Evolutionary conservation across 2,329 filamentous ascomycete species (phyloP).

Genomic region (Fusarium sp.): DNA sequence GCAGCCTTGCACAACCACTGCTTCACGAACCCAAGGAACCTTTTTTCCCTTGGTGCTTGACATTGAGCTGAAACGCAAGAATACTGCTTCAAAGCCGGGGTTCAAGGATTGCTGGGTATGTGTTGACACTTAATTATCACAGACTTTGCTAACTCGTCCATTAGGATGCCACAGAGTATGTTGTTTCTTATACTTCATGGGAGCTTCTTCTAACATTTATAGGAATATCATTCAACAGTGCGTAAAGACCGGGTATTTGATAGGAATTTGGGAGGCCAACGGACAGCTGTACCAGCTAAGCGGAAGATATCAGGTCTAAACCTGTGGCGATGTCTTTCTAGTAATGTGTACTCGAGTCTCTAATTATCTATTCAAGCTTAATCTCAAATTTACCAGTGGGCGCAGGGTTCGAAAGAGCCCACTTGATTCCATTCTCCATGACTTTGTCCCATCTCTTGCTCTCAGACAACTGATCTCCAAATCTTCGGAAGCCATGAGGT

Average conservation of each 20-base stretch:
- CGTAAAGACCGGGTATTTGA: no score
- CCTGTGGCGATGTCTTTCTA: no score
- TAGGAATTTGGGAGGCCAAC: no score
- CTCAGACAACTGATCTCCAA: constrained; percentile 53
- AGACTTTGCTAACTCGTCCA: background rate
- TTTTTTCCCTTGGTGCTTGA: background rate
- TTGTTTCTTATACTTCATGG: background rate
- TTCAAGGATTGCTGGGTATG: background rate
- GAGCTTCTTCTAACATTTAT: background rate
- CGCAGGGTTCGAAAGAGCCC: constrained; percentile 52
- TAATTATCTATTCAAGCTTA: constrained; percentile 6
- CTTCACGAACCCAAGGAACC: background rate
- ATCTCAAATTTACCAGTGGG: constrained; percentile 46
- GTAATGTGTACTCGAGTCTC: no score
- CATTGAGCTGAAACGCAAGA: background rate
- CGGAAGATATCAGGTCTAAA: no score
- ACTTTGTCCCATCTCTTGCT: constrained; percentile 57
- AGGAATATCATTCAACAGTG: no score
- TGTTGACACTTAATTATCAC: no score
- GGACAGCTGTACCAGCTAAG: no score
- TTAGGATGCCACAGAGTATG: background rate
- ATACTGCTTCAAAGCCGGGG: background rate
- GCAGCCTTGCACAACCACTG: background rate
- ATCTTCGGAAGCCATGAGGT: constrained; percentile 62
- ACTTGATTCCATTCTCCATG: constrained; percentile 57